Evolutionary conservation across 2,329 filamentous ascomycete species (phyloP).

Genomic region (Fusarium brachygibbosum): DNA sequence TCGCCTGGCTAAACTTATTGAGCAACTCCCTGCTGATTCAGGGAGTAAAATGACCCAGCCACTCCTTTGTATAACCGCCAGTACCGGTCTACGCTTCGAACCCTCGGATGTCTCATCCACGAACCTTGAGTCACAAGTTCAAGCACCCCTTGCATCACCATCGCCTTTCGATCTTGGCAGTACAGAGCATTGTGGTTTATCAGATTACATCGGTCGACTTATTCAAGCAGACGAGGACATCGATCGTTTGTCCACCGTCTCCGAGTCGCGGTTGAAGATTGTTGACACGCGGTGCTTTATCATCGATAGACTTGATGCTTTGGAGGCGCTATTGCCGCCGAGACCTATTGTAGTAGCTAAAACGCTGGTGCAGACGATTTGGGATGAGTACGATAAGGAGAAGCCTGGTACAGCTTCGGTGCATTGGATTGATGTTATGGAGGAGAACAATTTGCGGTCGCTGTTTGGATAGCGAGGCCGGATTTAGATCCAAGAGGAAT

Average conservation of each 20-base stretch:
- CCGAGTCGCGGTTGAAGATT: conserved; percentile 23
- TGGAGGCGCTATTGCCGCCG: conserved; percentile 32
- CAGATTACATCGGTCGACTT: conserved; percentile 29
- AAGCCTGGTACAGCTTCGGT: neutral
- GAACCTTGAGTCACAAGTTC: neutral
- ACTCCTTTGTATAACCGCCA: conserved; percentile 53
- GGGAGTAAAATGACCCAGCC: conserved; percentile 55
- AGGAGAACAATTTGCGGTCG: conserved; percentile 40
- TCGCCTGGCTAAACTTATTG: conserved; percentile 48
- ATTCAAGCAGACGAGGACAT: conserved; percentile 36
- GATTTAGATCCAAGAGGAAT: neutral
- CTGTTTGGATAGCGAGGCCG: conserved; percentile 33
- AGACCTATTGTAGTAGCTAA: conserved; percentile 34
- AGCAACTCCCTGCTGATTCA: conserved; percentile 51
- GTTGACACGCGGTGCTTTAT: conserved; percentile 34
- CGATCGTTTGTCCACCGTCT: conserved; percentile 2
- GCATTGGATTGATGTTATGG: conserved; percentile 46
- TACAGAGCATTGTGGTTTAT: conserved; percentile 32
- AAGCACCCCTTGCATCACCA: neutral
- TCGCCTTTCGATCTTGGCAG: neutral
- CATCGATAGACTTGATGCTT: neutral
- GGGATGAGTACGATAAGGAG: conserved; percentile 41
- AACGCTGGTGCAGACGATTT: conserved; percentile 33
- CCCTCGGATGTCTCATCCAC: neutral
- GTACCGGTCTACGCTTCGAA: conserved; percentile 50